Base-by-base conservation (phyloP, 257 asterid genomes). In the Petunia axillaris region DNA sequence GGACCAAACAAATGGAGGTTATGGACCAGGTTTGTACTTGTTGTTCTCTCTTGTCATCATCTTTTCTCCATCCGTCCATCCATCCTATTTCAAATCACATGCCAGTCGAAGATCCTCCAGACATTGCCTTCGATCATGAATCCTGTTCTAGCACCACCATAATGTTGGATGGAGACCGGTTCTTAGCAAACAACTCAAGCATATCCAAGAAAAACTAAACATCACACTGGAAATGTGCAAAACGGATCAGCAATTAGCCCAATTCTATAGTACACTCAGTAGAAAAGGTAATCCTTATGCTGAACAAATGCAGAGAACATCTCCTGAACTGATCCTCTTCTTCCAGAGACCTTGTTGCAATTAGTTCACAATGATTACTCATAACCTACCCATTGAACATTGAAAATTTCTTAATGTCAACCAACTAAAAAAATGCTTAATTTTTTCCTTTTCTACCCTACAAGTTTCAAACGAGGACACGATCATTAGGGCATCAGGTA, bases 121-220 rank as follows among this genome's bases (percentile, higher is more conserved):
- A 9, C 5, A 43, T 9, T 70, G 77, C 16, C 5, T 1, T 46
- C 2, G 0, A 44, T 25, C 25, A 16, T 9, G 25, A 70, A 70
- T 25, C 59, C 59, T 8, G 77, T 48, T 46, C 60, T 6, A 2
- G 10, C 59, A 70, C 59, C 2, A 2, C 10, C 5, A 59, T 70
- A 46, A 70, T 46, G 25, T 70, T 13, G 60, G 43, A 70, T 25
- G 59, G 43, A 70, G 43, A 70, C 59, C 25, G 5, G 9, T 25
- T 70, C 77, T 25, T 70, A 9, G 25, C 60, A 70, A 70, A 70
- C 59, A 46, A 70, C 77, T 70, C 43, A 70, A 70, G 6, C 77
- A 10, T 70, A 70, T 46, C 59, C 35, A 70, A 70, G 59, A 7
- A 25, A 62, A 62, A 59, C 41, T 62, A 62, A 14, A 35, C 13